A percentile compares a stretch with the other conserved stretches of the same genome.
phyloP scores from a whole-genome alignment of 441 rosid species.

The Erodium chrysanthum region DNA sequence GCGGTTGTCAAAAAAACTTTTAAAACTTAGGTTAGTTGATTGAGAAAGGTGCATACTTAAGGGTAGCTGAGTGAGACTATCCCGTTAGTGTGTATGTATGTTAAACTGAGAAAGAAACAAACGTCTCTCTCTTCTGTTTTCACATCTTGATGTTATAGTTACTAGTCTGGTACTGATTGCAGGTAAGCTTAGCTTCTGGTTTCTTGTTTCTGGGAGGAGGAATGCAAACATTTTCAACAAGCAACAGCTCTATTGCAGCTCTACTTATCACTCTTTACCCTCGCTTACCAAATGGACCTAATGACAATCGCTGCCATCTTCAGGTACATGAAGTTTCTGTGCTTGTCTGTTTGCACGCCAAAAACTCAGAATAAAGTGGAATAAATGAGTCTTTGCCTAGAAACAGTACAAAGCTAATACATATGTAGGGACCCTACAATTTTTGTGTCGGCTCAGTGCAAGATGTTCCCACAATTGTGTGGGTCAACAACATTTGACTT shows the following conservation, averaged over 20 bases:
- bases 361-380: conserved; percentile 1
- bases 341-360: neutral
- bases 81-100: neutral
- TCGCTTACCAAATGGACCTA: conserved; percentile 89
- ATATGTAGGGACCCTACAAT: conserved; percentile 1
- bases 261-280: conserved; percentile 86
- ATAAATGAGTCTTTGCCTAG: neutral
- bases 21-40: too few species aligned
- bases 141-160: conserved; percentile 15
- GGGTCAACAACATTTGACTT: neutral
- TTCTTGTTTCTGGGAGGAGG: conserved; percentile 99
- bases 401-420: conserved; percentile 1
- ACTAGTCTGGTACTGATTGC: conserved; percentile 12
- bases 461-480: neutral
- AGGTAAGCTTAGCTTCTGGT: conserved; percentile 93
- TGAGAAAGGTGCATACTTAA: too few species aligned
- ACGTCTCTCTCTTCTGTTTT: neutral
- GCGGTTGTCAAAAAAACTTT: too few species aligned
- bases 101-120: conserved; percentile 10
- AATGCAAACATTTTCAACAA: conserved; percentile 79
- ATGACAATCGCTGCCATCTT: conserved; percentile 99
- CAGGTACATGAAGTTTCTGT: conserved; percentile 46
- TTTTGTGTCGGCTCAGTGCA: neutral
- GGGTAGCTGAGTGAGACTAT: too few species aligned
- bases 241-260: conserved; percentile 75